These are phyloP conservation scores for Chlamydomonas sp. DNA, from an alignment of 139 green algal species.

Conservation along the genomic window DNA sequence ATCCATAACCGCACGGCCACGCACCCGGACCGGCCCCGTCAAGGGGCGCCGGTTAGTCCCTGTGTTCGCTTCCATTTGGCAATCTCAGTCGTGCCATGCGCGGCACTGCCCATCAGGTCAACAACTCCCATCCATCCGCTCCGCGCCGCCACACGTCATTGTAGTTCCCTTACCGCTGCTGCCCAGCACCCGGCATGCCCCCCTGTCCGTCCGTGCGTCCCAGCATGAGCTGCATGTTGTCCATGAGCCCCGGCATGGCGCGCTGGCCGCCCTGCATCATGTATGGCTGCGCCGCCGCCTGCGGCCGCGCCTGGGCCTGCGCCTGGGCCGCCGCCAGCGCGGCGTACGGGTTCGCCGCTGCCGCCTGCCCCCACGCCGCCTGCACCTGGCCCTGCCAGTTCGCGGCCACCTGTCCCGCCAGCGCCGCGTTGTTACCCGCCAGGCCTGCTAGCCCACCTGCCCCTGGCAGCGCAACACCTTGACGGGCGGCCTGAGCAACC, in stretches of 20 bases:
- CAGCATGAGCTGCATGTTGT: constrained; percentile 27
- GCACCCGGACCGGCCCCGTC: too few species aligned
- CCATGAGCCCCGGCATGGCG: background rate
- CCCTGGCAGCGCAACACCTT: too few species aligned
- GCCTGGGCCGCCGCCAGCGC: constrained; percentile 18
- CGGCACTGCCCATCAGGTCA: background rate
- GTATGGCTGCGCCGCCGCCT: constrained; percentile 22
- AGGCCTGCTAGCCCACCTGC: background rate
- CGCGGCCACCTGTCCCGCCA: constrained; percentile 18
- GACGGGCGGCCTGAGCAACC: too few species aligned
- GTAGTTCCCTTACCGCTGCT: constrained; percentile 18
- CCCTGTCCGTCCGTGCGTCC: constrained; percentile 25
- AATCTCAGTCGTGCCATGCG: background rate
- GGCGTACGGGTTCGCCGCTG: background rate
- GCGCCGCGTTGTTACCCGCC: background rate
- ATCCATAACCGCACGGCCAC: too few species aligned
- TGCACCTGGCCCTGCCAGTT: constrained; percentile 29
- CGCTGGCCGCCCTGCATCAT: constrained; percentile 1
- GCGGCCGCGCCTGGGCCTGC: constrained; percentile 8
- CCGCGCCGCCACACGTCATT: background rate
- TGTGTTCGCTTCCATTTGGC: too few species aligned
- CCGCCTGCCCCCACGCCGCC: constrained; percentile 15
- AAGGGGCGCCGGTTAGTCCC: too few species aligned
- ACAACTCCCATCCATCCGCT: background rate
- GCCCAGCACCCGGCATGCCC: constrained; percentile 8